Evolutionary conservation across 257 asterid genomes (phyloP).

Genomic region (Vinca minor): DNA sequence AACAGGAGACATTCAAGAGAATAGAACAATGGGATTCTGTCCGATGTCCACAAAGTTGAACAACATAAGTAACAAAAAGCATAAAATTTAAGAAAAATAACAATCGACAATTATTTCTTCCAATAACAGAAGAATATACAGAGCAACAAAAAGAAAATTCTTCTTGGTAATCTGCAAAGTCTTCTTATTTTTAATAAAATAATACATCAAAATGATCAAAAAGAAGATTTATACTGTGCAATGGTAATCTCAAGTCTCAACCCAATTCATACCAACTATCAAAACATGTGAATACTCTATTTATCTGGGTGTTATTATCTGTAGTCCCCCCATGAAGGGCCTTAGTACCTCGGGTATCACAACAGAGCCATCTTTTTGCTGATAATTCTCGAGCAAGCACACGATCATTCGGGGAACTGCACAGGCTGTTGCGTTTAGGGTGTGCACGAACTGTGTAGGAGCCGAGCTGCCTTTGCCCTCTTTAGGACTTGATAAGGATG

Average conservation of each 20-base stretch:
- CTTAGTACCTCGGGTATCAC: constrained; percentile 65
- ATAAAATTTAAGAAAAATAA: no score
- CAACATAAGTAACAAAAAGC: no score
- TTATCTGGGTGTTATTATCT: constrained; percentile 33
- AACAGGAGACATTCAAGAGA: no score
- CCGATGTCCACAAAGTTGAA: no score
- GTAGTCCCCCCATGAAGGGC: constrained; percentile 86
- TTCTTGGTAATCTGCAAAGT: no score
- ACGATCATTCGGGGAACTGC: constrained; percentile 96
- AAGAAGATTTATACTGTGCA: background rate
- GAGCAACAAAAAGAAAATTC: no score
- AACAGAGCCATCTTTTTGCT: constrained; percentile 89
- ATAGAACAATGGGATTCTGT: no score
- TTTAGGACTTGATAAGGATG: constrained; percentile 36
- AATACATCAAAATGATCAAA: no score
- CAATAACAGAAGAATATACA: no score
- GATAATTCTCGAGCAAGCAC: constrained; percentile 89
- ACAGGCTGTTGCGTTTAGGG: constrained; percentile 91
- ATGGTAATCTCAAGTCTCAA: background rate
- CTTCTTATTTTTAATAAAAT: no score
- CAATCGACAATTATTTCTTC: no score
- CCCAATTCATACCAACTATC: background rate
- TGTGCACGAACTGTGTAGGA: constrained; percentile 78
- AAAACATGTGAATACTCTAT: background rate
- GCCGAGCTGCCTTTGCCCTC: constrained; percentile 54